Evolutionary conservation across 2,329 filamentous ascomycete genomes (phyloP), one percentile per base, ranked within the genome.

Genomic region (Penicillium verrucosum): DNA sequence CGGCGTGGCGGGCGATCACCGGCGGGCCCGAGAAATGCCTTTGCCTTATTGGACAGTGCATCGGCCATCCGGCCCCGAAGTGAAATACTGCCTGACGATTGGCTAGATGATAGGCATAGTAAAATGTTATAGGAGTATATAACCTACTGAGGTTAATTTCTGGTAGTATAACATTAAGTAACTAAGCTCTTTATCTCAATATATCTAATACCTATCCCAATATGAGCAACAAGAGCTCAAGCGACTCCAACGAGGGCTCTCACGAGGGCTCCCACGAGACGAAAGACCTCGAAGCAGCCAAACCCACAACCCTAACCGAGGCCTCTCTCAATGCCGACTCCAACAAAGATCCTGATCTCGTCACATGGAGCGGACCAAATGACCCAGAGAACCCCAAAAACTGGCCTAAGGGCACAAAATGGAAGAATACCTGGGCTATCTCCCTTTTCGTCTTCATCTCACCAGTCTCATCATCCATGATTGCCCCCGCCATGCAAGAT

Each of bases 401-500:
- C 29, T 62, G 58, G 60, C 14, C 44, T 2, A 58, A 25, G 12
- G 32, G 34, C 5, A 27, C 21, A 7, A 60, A 56, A 21, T 60
- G 54, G 57, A 50, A 32, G 23, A 40, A 45, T n/a, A 55, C 56
- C 16, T 40, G 23, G 5, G 9, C 21, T 6, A 34, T 43, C 10
- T 50, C 46, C 14, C 12, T 50, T 3, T 18, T 43, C 27, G 40
- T 40, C 12, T 50, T 55, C 34, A 47, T 58, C 27, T 46, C 82
- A 14, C 82, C 84, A 0, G 80, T 86, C 36, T 82, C 83, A 1
- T 83, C 81, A 11, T 81, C 81, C 44, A 85, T 86, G 77, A 60
- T 80, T 1, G 74, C 79, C 0, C 80, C 80, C 0, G 78, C 74
- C 0, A 62, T 86, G 41, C 66, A 67, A 14, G 68, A 73, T 9